phyloP scores from a whole-genome alignment of 2,329 filamentous ascomycete species.

The Pyrenophora teres region DNA sequence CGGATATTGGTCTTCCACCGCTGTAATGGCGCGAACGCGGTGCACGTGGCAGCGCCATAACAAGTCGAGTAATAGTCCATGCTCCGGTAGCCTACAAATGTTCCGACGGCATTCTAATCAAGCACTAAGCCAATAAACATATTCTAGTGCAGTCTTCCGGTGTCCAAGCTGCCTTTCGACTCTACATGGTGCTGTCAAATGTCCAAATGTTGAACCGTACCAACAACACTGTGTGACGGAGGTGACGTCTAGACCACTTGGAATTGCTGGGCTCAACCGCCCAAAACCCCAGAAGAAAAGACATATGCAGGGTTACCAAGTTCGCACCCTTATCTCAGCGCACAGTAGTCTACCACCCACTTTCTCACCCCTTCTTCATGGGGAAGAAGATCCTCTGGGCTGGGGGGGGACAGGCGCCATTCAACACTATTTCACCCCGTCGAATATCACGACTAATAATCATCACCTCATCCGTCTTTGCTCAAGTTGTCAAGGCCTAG shows the following conservation, averaged over 20 bases:
- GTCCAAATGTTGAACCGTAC: background rate
- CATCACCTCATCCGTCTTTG: background rate
- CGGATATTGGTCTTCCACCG: background rate
- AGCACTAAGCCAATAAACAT: background rate
- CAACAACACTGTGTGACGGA: background rate
- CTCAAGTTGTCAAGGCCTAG: background rate
- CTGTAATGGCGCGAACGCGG: slow-evolving; percentile 2
- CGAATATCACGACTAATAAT: background rate
- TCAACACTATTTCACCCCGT: background rate
- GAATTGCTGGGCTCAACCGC: background rate
- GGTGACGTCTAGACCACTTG: slow-evolving; percentile 4
- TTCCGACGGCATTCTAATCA: background rate
- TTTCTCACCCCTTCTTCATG: background rate
- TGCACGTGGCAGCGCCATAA: slow-evolving; percentile 2
- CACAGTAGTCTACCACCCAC: slow-evolving; percentile 2
- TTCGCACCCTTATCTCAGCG: slow-evolving; percentile 1
- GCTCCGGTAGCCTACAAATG: background rate
- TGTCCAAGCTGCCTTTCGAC: background rate
- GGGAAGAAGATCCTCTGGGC: background rate
- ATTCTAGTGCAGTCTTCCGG: background rate
- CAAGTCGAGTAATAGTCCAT: background rate
- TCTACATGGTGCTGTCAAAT: background rate
- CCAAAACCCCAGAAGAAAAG: background rate
- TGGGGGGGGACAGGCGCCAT: background rate
- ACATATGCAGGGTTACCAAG: slow-evolving; percentile 2